phyloP scores from a whole-genome alignment of 352 stramenopile species.

The Phytopythium montanum region DNA sequence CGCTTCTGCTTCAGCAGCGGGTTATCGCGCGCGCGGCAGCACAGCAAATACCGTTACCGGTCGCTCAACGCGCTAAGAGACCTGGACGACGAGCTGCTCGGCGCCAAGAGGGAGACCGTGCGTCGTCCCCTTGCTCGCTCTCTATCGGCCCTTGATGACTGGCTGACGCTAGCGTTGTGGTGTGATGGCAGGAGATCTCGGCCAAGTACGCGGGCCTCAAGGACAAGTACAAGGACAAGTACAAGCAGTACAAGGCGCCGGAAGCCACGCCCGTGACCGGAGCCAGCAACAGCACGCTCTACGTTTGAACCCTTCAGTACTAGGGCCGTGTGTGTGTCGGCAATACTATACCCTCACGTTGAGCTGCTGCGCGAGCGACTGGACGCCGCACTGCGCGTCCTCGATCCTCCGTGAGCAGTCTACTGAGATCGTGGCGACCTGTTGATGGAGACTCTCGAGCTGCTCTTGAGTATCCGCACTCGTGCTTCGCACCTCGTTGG shows the following conservation, averaged over 20 bases:
- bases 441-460: conserved; percentile 25
- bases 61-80: conserved; percentile 52
- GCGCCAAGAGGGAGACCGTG: conserved; percentile 67
- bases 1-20: conserved; percentile 69
- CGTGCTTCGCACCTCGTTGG: conserved; percentile 33
- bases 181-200: conserved; percentile 47
- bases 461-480: conserved; percentile 34
- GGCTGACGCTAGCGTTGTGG: not conserved
- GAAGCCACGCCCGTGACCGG: conserved; percentile 27
- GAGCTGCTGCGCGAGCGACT: conserved; percentile 36
- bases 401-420: conserved; percentile 32
- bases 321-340: not conserved
- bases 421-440: conserved; percentile 28
- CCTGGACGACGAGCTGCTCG: conserved; percentile 67
- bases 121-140: not conserved
- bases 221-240: conserved; percentile 79
- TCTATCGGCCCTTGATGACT: no score
- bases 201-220: conserved; percentile 69
- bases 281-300: conserved; percentile 19
- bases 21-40: conserved; percentile 35
- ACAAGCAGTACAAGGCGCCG: conserved; percentile 60
- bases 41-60: conserved; percentile 56
- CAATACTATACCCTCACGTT: conserved; percentile 27
- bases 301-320: conserved; percentile 27
- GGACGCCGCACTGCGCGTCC: conserved; percentile 32